phyloP scores from a whole-genome alignment of 257 asterid species.

The Ilex aquifolium region DNA sequence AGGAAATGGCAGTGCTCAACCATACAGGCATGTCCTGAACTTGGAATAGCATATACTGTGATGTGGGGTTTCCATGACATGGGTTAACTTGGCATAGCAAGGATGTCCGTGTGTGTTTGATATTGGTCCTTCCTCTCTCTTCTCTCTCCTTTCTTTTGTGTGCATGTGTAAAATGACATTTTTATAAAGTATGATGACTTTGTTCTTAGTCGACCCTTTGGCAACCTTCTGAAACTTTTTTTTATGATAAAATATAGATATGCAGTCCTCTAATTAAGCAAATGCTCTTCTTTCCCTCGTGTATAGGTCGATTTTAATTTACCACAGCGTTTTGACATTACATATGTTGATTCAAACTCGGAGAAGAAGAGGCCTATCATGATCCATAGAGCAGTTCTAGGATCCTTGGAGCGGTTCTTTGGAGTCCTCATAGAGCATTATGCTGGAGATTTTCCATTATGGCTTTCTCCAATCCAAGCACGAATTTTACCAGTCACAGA shows the following conservation, averaged over 20 bases:
- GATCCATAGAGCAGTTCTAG: slow-evolving; percentile 95
- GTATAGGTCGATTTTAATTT: slow-evolving; percentile 87
- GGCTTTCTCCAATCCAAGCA: slow-evolving; percentile 94
- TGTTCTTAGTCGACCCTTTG: too few relatives aligned
- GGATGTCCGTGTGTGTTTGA: too few relatives aligned
- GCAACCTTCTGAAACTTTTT: background rate
- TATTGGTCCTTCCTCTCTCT: background rate
- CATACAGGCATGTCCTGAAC: slow-evolving; percentile 53
- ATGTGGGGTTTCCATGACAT: background rate
- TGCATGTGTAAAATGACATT: too few relatives aligned
- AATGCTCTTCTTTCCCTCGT: background rate
- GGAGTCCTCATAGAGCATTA: slow-evolving; percentile 93
- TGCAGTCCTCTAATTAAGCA: background rate
- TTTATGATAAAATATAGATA: background rate
- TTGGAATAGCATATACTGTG: background rate
- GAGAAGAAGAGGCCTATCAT: slow-evolving; percentile 83
- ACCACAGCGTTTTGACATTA: slow-evolving; percentile 81
- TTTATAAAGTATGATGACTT: too few relatives aligned
- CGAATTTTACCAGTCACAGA: slow-evolving; percentile 82
- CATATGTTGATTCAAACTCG: slow-evolving; percentile 71
- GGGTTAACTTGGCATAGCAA: background rate
- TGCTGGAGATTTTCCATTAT: slow-evolving; percentile 91
- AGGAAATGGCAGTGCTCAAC: slow-evolving; percentile 99
- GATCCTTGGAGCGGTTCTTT: slow-evolving; percentile 89
- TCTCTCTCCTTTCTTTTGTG: background rate